Base-by-base conservation (phyloP, 305 asterid species). In the Coffea humblotiana region DNA sequence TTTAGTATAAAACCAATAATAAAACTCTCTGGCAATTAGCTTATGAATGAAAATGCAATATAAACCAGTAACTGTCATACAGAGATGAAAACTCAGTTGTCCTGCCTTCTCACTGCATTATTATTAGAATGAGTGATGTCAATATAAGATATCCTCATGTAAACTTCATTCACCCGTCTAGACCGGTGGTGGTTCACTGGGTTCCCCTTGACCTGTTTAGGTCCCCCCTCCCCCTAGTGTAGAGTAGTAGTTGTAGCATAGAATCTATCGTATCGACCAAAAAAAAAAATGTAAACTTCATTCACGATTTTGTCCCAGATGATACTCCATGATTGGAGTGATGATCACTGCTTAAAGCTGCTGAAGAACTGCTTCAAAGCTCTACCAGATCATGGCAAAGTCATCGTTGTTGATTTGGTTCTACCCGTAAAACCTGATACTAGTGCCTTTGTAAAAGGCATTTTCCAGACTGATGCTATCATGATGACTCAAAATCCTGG, bases 261-360 rank as follows among this genome's bases (percentile, higher is more conserved):
- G 29, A 29, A 29, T 29, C 29, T 29, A 29, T 29, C 29, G 29
- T 29, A 29, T 29, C 1, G 29, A 29, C 29, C n/a, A n/a, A 29
- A 29, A 29, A 29, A 29, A 29, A 29, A 29, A 29, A 8, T 27
- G 3, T 72, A 6, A 72, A 49, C 77, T 72, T 15, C 16, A 49
- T 51, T 72, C 8, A 40, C 29, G 3, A 12, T 56, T 61, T 2
- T 40, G 14, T 61, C 8, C n/a, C 58, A 75, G 78, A 75, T 60
- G 71, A 61, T 75, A 60, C 78, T 75, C 60, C 71, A 75, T 21
- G 78, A 75, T 61, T 75, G 78, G 78, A 75, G 78, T 48, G 71
- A 75, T 43, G 78, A 61, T 43, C 71, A 75, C 47, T 75, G 78
- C 60, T 43, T 75, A 8, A 75, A 75, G 43, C 43, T 75, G 70